phyloP scores from a whole-genome alignment of 768 basidiomycete species.

The Agaricus subrufescens region DNA sequence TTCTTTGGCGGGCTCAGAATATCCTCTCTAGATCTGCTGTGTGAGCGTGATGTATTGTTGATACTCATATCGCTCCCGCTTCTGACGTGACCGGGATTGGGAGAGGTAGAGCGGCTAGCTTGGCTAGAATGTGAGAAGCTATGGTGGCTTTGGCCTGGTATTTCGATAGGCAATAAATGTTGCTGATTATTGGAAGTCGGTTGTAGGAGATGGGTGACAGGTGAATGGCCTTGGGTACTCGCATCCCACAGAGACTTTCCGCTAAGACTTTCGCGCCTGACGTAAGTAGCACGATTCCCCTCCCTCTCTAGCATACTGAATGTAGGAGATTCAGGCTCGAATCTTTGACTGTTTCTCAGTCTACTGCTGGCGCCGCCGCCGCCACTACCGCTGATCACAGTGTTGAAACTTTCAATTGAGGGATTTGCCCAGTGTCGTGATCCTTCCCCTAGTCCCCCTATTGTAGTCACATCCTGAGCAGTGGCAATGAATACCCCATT shows the following conservation, averaged over 20 bases:
- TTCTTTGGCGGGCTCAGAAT: conserved; percentile 13
- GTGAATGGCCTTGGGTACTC: conserved; percentile 2
- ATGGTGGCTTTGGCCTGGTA: background rate
- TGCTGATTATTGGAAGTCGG: background rate
- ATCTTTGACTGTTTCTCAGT: background rate
- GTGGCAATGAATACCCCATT: background rate
- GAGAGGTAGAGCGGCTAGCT: background rate
- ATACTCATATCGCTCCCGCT: background rate
- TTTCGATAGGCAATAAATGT: background rate
- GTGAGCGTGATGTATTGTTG: background rate
- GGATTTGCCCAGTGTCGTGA: background rate
- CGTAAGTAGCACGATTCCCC: background rate
- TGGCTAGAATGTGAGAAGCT: no score
- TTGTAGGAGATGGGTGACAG: background rate
- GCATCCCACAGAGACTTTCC: conserved; percentile 7
- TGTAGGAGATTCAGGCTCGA: background rate
- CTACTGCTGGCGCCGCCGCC: background rate
- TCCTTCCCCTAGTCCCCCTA: background rate
- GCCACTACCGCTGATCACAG: background rate
- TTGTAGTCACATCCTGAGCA: background rate
- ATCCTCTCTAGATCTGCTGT: conserved; percentile 22
- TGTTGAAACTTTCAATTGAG: conserved; percentile 1
- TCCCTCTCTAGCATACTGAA: background rate
- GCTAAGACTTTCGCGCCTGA: background rate
- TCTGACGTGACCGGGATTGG: conserved; percentile 1